phyloP scores from a whole-genome alignment of 345 rosid species.

The Eucalyptus sideroxylon region DNA sequence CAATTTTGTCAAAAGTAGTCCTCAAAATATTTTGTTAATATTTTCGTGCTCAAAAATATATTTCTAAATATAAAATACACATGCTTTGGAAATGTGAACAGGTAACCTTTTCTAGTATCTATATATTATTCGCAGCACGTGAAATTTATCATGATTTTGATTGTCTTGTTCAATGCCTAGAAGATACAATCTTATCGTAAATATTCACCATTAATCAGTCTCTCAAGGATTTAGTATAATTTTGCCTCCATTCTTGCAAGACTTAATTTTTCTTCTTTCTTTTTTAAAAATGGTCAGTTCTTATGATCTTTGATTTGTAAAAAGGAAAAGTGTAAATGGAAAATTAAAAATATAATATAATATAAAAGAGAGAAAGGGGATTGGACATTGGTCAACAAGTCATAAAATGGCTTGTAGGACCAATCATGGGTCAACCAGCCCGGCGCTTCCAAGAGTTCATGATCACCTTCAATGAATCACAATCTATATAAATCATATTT shows the following conservation, averaged over 20 bases:
- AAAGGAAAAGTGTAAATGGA: background rate
- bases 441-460: background rate
- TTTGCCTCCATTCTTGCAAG: background rate
- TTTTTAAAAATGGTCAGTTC: accelerated
- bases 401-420: background rate
- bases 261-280: background rate
- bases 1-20: background rate
- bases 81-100: background rate
- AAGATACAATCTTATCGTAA: background rate
- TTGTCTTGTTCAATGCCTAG: background rate
- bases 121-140: background rate
- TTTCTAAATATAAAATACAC: background rate
- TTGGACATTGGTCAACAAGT: background rate
- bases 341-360: background rate
- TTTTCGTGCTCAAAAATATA: background rate
- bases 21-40: background rate
- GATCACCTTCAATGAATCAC: background rate
- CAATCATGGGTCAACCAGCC: background rate
- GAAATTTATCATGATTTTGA: background rate
- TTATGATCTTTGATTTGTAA: background rate
- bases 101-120: background rate
- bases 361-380: background rate
- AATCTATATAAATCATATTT: background rate
- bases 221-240: background rate
- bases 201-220: background rate